Evolutionary conservation across 371 early-diverging fungal species (phyloP).

Genomic region (Mucor saturninus): DNA sequence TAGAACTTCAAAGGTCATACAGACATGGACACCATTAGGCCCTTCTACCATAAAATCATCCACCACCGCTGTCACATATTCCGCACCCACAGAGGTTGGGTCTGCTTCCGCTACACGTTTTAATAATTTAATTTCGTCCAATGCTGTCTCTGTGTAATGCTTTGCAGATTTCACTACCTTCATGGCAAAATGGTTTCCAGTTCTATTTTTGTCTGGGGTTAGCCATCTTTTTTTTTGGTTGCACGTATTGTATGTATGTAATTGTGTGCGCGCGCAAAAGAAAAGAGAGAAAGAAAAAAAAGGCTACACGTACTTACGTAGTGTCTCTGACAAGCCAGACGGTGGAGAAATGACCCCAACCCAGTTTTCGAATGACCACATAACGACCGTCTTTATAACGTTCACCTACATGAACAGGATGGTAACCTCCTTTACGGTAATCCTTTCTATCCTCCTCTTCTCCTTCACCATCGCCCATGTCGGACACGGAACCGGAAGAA

Average conservation of each 20-base stretch:
- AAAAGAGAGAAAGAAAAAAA: too few relatives aligned
- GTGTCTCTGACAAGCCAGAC: constrained; percentile 95
- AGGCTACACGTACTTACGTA: constrained; percentile 45
- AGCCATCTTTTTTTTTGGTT: not conserved
- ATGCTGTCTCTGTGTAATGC: constrained; percentile 95
- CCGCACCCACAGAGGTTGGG: constrained; percentile 59
- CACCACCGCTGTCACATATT: constrained; percentile 80
- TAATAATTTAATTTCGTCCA: constrained; percentile 94
- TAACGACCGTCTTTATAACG: constrained; percentile 82
- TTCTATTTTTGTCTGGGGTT: constrained; percentile 34
- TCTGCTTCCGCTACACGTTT: constrained; percentile 77
- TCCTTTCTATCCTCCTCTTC: constrained; percentile 93
- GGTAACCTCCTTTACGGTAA: constrained; percentile 94
- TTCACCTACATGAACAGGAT: constrained; percentile 89
- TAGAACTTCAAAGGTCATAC: constrained; percentile 97
- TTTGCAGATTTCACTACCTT: constrained; percentile 96
- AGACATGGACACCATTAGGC: constrained; percentile 91
- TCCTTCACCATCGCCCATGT: constrained; percentile 25
- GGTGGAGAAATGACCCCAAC: constrained; percentile 99
- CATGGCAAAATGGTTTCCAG: constrained; percentile 86
- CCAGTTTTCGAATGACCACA: constrained; percentile 88
- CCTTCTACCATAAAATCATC: constrained; percentile 91
- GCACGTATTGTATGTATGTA: too few relatives aligned
- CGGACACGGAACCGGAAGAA: constrained; percentile 21
- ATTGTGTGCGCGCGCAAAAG: too few relatives aligned